Evolutionary conservation across 2,329 filamentous ascomycete species (phyloP), one percentile per base, ranked within the genome.

Genomic region (Fusarium sarcochroum): DNA sequence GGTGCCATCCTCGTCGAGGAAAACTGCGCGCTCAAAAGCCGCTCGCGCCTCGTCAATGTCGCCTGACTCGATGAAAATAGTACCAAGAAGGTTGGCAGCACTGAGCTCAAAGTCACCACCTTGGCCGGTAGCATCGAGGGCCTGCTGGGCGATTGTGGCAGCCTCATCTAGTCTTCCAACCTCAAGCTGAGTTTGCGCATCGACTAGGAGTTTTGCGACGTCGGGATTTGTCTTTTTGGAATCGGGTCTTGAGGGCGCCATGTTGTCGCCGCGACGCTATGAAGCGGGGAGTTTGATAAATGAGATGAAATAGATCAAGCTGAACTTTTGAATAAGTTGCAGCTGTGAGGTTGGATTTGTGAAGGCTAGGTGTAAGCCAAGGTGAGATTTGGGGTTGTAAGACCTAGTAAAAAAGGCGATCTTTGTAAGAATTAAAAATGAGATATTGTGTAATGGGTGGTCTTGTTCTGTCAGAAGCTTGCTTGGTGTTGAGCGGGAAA

Each of bases 51-150:
- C 82, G 53, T 95, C 91, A 54, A 92, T 85, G 44, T 98, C 93
- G 66, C 96, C 94, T 5, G 93, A 81, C 76, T 97, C 93, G 58
- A 97, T 86, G 73, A 89, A 86, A 74, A 97, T 93, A 74, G 97
- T 92, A 55, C 92, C 94, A 21, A 96, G 85, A 34, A 97, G 82
- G 70, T 91, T 93, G 49, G 94, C 81, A 1, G 92, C 91, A 13
- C 90, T 85, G 17, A 93, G 83, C 45, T 87, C 85, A 67, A 81
- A 80, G 51, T 85, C 84, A 69, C 85, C 83, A 38, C 79, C 81
- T 15, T 77, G 69, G 5, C 82, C 82, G 5, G 83, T 82, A 11
- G 76, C 71, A 9, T 82, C 78, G 35, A 85, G 80, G 4, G 84
- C 85, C 25, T 78, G 73, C 32, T 78, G 73, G 6, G 84, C 85